Conservation (phyloP, 1,284 basidiomycete genomes). For the Heterobasidion occidentale region DNA sequence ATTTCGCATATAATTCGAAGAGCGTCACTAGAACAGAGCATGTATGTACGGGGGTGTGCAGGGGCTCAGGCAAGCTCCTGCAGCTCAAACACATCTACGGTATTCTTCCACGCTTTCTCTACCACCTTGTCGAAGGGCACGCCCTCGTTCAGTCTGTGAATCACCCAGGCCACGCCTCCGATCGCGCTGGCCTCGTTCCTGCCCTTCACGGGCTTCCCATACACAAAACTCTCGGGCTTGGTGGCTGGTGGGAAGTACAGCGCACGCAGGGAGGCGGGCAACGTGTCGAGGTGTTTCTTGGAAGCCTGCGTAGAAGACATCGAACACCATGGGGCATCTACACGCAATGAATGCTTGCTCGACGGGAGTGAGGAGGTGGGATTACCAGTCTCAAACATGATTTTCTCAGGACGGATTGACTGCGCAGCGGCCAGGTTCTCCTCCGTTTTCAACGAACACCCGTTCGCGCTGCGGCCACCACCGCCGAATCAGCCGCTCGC, state of each 20-base stretch:
- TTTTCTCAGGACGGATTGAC: slow-evolving; percentile 51
- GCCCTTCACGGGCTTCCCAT: slow-evolving; percentile 68
- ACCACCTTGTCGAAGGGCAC: slow-evolving; percentile 52
- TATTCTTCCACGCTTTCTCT: slow-evolving; percentile 61
- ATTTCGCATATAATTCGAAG: not conserved
- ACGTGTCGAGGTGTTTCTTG: slow-evolving; percentile 41
- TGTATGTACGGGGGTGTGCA: too few species aligned
- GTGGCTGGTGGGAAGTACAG: slow-evolving; percentile 48
- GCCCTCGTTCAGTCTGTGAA: slow-evolving; percentile 50
- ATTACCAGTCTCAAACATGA: slow-evolving; percentile 79
- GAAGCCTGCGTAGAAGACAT: slow-evolving; percentile 76
- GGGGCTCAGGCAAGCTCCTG: slow-evolving; percentile 22
- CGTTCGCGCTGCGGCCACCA: slow-evolving; percentile 50
- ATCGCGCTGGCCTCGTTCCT: slow-evolving; percentile 76
- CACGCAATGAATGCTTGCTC: not conserved
- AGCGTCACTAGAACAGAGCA: not conserved
- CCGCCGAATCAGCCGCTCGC: slow-evolving; percentile 7
- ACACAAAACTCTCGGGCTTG: slow-evolving; percentile 63
- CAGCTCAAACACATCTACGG: slow-evolving; percentile 53
- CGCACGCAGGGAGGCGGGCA: slow-evolving; percentile 40
- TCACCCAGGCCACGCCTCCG: slow-evolving; percentile 73
- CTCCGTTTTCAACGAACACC: slow-evolving; percentile 78
- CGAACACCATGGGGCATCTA: slow-evolving; percentile 83
- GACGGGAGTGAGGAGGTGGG: not conserved
- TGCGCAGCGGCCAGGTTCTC: slow-evolving; percentile 61